These are phyloP conservation scores for Phyllosticta paracitricarpa DNA, from an alignment of 2,329 filamentous ascomycete genomes.

Conservation along the genomic window DNA sequence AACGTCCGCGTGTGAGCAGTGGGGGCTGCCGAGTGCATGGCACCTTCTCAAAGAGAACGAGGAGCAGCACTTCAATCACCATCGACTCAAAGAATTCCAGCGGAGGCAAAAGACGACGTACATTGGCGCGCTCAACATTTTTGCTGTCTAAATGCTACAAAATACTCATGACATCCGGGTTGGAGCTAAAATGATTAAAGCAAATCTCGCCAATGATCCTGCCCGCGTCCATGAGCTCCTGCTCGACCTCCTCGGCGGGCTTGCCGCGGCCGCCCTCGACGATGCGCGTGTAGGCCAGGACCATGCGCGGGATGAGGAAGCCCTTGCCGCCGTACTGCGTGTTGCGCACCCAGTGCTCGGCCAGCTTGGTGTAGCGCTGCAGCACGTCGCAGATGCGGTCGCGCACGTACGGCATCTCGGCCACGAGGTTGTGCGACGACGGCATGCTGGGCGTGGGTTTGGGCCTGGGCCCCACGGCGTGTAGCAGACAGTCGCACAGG, in stretches of 20 bases:
- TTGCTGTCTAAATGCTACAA: background rate
- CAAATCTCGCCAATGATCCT: constrained; percentile 3
- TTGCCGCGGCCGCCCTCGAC: background rate
- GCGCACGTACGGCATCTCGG: background rate
- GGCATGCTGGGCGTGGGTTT: background rate
- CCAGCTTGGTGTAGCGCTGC: constrained; percentile 3
- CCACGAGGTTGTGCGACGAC: background rate
- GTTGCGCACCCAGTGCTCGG: constrained; percentile 2
- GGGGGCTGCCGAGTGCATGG: rapidly evolving
- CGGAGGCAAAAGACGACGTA: too few relatives aligned
- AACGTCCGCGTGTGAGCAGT: too few relatives aligned
- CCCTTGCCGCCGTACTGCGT: constrained; percentile 7
- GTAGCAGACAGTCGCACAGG: background rate
- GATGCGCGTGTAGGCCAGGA: constrained; percentile 4
- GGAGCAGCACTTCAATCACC: too few relatives aligned
- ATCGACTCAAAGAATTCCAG: too few relatives aligned
- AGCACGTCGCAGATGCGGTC: background rate
- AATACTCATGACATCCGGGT: constrained; percentile 3
- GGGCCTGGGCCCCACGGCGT: background rate
- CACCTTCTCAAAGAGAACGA: too few relatives aligned
- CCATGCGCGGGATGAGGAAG: constrained; percentile 6
- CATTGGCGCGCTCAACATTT: too few relatives aligned
- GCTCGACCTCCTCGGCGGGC: background rate
- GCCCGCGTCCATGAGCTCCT: background rate
- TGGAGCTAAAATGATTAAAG: background rate